Evolutionary conservation across 805 yeast species (phyloP).

Genomic region (Starmerella roubikii): DNA sequence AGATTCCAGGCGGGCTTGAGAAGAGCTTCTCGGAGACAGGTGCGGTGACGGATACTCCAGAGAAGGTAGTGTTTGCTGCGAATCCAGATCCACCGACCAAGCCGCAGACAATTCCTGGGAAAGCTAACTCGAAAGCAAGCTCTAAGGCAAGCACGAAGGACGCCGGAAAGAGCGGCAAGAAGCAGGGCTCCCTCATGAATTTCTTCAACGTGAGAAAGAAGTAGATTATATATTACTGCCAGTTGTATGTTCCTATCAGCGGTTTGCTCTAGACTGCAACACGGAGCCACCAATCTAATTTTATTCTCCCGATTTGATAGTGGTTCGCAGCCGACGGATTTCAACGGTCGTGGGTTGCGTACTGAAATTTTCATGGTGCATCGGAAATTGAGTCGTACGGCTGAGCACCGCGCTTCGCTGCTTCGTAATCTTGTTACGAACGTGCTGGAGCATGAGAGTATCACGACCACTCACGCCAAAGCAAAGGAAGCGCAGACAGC

Average conservation of each 20-base stretch:
- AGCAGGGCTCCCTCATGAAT: not conserved
- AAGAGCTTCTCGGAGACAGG: no score
- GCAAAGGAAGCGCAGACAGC: conserved; percentile 55
- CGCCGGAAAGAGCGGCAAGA: not conserved
- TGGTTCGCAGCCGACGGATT: no score
- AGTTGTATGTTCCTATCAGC: not conserved
- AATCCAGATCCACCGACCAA: not conserved
- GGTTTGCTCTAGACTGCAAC: no score
- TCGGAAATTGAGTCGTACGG: conserved; percentile 29
- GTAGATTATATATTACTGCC: not conserved
- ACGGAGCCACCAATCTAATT: no score
- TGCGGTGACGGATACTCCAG: no score
- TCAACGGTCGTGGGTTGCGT: no score
- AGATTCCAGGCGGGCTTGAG: not conserved
- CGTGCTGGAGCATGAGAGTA: conserved; percentile 53
- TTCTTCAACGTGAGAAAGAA: not conserved
- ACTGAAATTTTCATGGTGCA: no score
- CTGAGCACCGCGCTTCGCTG: conserved; percentile 42
- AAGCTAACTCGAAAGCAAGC: conserved; percentile 1
- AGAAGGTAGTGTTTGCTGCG: not conserved
- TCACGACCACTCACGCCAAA: conserved; percentile 60
- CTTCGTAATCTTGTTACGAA: conserved; percentile 55
- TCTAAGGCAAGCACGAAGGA: not conserved
- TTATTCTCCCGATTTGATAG: no score
- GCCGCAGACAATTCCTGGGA: no score